These are phyloP conservation scores for Ulota crispa DNA, from an alignment of 225 moss, liverwort and hornwort species.

Conservation along the genomic window DNA sequence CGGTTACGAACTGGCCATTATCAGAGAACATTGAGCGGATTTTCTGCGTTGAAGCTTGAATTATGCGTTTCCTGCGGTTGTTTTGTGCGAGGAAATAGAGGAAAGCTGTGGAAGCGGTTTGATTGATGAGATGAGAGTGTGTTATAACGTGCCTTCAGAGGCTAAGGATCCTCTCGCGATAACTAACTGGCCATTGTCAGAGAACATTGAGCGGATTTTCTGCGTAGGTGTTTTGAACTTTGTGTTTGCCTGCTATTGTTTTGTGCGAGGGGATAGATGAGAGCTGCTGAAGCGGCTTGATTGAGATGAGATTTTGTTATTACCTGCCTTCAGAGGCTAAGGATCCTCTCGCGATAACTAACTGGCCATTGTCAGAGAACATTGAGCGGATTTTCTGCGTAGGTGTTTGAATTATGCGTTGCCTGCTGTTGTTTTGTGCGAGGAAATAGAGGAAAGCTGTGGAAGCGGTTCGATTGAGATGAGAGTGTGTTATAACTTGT, in stretches of 20 bases:
- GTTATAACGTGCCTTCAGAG: not conserved
- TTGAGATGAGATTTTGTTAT: constrained; percentile 7
- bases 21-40: not conserved
- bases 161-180: not conserved
- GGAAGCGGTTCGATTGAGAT: not conserved
- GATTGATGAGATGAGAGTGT: constrained; percentile 6
- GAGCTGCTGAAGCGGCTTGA: not conserved
- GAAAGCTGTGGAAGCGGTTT: not conserved
- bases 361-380: not conserved
- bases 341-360: constrained; percentile 11
- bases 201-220: not conserved
- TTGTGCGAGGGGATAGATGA: not conserved
- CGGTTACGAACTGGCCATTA: constrained; percentile 6
- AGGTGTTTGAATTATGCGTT: constrained; percentile 18
- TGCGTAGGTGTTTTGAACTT: constrained; percentile 14
- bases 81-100: not conserved
- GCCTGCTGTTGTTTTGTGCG: not conserved
- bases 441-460: not conserved
- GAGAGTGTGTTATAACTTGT: not conserved
- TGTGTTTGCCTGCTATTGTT: not conserved
- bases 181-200: constrained; percentile 1
- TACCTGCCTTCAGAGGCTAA: not conserved
- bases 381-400: constrained; percentile 1
- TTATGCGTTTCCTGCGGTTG: not conserved
- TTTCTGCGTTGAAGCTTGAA: too few species aligned